Percentiles rank a stretch among this genome's conserved stretches.
Conservation (phyloP, 371 early-diverging fungal species). For the Mucor sp. region DNA sequence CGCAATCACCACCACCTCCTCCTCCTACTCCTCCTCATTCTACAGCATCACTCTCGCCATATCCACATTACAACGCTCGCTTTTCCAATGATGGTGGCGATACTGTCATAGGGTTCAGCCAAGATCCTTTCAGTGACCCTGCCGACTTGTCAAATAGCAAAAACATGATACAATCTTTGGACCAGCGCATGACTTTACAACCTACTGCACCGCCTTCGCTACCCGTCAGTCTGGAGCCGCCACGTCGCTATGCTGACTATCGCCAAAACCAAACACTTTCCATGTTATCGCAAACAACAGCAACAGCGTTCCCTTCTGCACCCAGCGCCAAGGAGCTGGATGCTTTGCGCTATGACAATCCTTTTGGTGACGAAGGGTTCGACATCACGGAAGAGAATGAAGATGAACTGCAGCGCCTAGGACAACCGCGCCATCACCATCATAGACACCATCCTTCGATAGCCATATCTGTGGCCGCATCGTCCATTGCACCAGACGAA, state of each 20-base stretch:
- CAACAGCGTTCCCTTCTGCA: conserved; percentile 27
- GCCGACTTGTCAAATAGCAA: not conserved
- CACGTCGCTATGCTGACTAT: not conserved
- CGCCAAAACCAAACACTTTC: conserved; percentile 18
- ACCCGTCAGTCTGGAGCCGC: not conserved
- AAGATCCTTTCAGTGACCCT: conserved; percentile 15
- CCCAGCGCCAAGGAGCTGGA: conserved; percentile 29
- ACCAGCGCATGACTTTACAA: not conserved
- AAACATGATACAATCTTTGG: not conserved
- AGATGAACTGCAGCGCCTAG: not conserved
- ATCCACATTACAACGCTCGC: not conserved
- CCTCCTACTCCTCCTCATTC: not conserved
- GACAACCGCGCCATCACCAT: not conserved
- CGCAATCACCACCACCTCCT: not conserved
- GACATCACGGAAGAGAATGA: not conserved
- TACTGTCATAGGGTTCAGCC: conserved; percentile 1
- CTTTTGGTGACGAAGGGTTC: conserved; percentile 5
- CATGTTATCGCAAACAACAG: conserved; percentile 27
- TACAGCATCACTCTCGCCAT: not conserved
- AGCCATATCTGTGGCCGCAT: not conserved
- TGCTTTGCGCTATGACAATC: not conserved
- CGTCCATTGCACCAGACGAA: not conserved
- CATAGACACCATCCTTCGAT: not conserved
- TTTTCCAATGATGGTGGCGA: conserved; percentile 6
- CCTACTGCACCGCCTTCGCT: not conserved